These are phyloP conservation scores for Naematelia aurantialba DNA, from an alignment of 768 basidiomycete genomes.

Conservation along the genomic window DNA sequence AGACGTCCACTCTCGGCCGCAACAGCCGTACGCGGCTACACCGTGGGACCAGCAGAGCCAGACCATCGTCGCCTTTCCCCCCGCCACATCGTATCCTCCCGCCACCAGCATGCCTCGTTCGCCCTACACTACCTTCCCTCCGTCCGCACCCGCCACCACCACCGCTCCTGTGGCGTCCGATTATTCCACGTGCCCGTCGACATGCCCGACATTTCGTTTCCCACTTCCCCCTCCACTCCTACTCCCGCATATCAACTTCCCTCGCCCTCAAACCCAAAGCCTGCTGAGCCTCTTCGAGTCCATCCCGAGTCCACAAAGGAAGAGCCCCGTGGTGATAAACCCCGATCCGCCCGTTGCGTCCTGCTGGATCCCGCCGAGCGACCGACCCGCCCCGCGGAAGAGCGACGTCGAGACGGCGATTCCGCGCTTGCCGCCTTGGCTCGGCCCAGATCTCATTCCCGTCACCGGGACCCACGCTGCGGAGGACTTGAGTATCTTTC, in stretches of 20 bases:
- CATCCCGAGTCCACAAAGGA: background rate
- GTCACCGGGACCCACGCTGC: too few relatives aligned
- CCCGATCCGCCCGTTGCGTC: constrained; percentile 9
- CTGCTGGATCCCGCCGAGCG: constrained; percentile 21
- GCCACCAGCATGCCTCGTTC: too few relatives aligned
- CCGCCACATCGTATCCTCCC: background rate
- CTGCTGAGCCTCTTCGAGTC: background rate
- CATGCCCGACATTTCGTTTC: background rate
- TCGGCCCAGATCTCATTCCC: too few relatives aligned
- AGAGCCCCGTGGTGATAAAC: background rate
- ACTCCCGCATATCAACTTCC: background rate
- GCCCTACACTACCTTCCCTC: too few relatives aligned
- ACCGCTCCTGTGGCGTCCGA: too few relatives aligned
- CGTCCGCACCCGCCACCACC: too few relatives aligned
- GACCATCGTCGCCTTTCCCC: background rate
- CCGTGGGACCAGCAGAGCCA: background rate
- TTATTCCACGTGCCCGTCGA: too few relatives aligned
- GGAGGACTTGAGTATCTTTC: too few relatives aligned
- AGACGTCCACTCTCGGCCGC: background rate
- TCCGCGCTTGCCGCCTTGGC: background rate
- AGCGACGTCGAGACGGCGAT: background rate
- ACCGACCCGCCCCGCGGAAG: constrained; percentile 14
- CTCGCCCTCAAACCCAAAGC: background rate
- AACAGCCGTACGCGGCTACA: background rate
- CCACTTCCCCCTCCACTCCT: background rate